Base-by-base conservation (phyloP, 2,329 filamentous ascomycete species). In the Xylaria sp. region DNA sequence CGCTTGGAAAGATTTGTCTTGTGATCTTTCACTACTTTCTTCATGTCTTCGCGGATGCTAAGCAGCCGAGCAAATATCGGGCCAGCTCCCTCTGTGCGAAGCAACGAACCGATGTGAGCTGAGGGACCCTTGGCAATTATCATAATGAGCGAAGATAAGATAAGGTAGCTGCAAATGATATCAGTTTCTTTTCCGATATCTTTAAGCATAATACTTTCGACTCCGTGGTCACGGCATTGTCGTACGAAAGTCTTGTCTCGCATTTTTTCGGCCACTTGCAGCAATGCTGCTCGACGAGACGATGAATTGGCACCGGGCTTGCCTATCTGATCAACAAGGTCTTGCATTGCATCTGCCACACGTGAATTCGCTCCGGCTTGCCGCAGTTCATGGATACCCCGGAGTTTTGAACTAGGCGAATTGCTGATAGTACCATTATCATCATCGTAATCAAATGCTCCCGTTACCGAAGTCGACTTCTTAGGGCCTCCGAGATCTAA, bases 181-280 rank as follows among this genome's bases (percentile, higher is more conserved):
- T 94, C 91, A 1, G 83, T 79, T 73, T 90, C 87, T 55, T 83
- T 81, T 0, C 83, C 84, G 10, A 92, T 82, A 47, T 87, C 85
- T 50, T 86, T 83, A 59, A 93, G 86, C 17, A 97, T 82, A 33
- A 86, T 86, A 61, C 89, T 85, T 68, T 93, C 91, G 63, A 91
- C 87, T 6, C 89, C 88, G 71, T 93, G 90, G 68, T 94, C 90
- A 22, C 91, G 85, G 73, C 97, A 94, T 68, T 92, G 89, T 20
- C 84, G 83, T 31, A 87, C 81, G 72, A 92, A 94, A 0, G 82
- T 82, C 72, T 89, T 89, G 56, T 90, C 82, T 55, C 85, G 84
- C 47, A 90, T 81, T 72, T 87, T 89, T 50, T 84, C 82, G 1
- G 85, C 85, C 47, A 91, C 76, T 69, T 91, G 88, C 4, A 90